Conservation (phyloP, 139 green algal genomes). For the Volvox africanus region DNA sequence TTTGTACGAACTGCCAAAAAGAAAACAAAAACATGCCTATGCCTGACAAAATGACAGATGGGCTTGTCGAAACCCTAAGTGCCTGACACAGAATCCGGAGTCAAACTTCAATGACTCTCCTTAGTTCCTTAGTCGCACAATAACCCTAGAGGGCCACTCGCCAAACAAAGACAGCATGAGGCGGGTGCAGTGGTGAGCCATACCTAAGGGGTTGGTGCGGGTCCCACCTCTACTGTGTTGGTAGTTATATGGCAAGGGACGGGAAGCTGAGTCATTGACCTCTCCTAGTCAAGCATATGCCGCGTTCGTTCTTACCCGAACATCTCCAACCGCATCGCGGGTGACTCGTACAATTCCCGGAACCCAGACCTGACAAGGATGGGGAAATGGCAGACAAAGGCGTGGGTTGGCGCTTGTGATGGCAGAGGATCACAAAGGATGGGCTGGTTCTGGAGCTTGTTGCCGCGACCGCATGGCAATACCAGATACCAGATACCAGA, state of each 20-base stretch:
- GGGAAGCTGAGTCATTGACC: neutral
- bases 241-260: neutral
- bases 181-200: neutral
- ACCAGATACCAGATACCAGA: neutral
- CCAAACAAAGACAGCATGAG: neutral
- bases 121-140: too few relatives aligned
- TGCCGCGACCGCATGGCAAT: neutral
- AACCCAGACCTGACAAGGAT: slow-evolving; percentile 23
- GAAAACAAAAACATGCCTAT: neutral
- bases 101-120: too few relatives aligned
- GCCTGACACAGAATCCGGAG: too few relatives aligned
- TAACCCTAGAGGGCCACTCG: too few relatives aligned
- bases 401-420: neutral
- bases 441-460: neutral
- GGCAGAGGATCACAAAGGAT: neutral
- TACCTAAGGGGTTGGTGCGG: neutral
- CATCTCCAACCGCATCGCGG: neutral
- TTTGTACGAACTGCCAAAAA: too few relatives aligned
- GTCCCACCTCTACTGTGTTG: too few relatives aligned
- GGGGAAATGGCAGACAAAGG: neutral
- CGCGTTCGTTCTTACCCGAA: neutral
- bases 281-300: too few relatives aligned
- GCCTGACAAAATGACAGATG: neutral
- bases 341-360: slow-evolving; percentile 22
- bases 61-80: too few relatives aligned